Conservation (phyloP, 805 yeast species). For the Phaffomyces thermotolerans region DNA sequence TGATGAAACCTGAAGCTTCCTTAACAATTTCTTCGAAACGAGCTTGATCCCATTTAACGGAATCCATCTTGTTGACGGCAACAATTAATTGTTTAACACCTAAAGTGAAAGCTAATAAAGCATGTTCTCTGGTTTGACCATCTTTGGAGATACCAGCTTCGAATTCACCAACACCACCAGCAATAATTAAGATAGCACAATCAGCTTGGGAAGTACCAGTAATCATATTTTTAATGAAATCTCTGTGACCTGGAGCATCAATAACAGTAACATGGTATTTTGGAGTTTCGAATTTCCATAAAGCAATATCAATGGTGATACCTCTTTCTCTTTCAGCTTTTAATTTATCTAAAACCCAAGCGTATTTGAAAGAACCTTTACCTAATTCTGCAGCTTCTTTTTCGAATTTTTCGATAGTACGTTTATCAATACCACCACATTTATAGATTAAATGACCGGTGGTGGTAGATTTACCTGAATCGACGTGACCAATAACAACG, state of each 20-base stretch:
- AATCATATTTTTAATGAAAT: slow-evolving; percentile 93
- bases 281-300: slow-evolving; percentile 95
- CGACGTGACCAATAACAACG: slow-evolving; percentile 99
- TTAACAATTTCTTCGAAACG: slow-evolving; percentile 73
- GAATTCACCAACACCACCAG: slow-evolving; percentile 93
- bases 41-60: slow-evolving; percentile 78
- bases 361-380: slow-evolving; percentile 97
- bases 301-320: slow-evolving; percentile 80
- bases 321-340: slow-evolving; percentile 98
- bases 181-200: slow-evolving; percentile 86
- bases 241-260: slow-evolving; percentile 96
- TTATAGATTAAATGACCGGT: slow-evolving; percentile 98
- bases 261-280: slow-evolving; percentile 88
- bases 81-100: slow-evolving; percentile 86
- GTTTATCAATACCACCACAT: slow-evolving; percentile 99
- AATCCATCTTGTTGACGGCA: slow-evolving; percentile 92
- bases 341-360: slow-evolving; percentile 93
- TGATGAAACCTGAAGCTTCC: slow-evolving; percentile 77
- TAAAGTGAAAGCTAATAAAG: slow-evolving; percentile 82
- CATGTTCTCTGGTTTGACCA: slow-evolving; percentile 95
- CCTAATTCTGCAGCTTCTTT: slow-evolving; percentile 97
- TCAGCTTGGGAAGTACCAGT: slow-evolving; percentile 95
- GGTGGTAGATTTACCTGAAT: slow-evolving; percentile 97
- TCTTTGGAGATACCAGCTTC: slow-evolving; percentile 95
- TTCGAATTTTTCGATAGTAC: slow-evolving; percentile 97